These are phyloP conservation scores for Fimicolochytrium jonesii DNA, from an alignment of 192 early-diverging fungal genomes.

Conservation along the genomic window DNA sequence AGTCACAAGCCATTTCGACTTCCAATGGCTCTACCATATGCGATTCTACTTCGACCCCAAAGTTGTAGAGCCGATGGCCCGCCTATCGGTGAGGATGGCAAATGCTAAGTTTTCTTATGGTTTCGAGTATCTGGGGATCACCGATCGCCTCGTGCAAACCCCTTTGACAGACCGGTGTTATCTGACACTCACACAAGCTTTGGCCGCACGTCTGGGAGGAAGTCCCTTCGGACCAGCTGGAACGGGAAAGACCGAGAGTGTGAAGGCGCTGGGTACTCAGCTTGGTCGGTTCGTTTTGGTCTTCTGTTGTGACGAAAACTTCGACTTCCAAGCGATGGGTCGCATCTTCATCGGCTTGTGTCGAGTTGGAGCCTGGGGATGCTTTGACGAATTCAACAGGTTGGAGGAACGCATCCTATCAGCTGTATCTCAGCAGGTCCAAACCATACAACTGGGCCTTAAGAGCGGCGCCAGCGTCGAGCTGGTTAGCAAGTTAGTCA, in stretches of 20 bases:
- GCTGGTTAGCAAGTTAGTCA: slow-evolving; percentile 82
- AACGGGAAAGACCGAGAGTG: slow-evolving; percentile 98
- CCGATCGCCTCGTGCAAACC: slow-evolving; percentile 97
- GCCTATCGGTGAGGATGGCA: slow-evolving; percentile 84
- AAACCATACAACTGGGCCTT: slow-evolving; percentile 96
- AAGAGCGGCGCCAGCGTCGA: slow-evolving; percentile 83
- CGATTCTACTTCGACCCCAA: slow-evolving; percentile 81
- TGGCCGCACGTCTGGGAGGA: slow-evolving; percentile 88
- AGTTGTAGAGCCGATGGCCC: slow-evolving; percentile 61
- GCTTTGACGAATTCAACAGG: slow-evolving; percentile 99
- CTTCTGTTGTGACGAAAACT: slow-evolving; percentile 99
- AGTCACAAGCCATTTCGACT: slow-evolving; percentile 65
- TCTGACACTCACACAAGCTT: slow-evolving; percentile 95
- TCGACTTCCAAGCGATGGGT: slow-evolving; percentile 99
- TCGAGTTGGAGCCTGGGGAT: slow-evolving; percentile 99
- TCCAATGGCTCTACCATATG: slow-evolving; percentile 94
- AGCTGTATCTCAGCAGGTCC: slow-evolving; percentile 99
- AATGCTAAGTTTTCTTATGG: slow-evolving; percentile 94
- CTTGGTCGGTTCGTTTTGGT: slow-evolving; percentile 97
- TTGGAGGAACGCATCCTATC: slow-evolving; percentile 97
- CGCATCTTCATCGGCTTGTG: slow-evolving; percentile 99
- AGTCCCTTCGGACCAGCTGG: slow-evolving; percentile 98
- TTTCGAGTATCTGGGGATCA: slow-evolving; percentile 96
- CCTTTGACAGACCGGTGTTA: slow-evolving; percentile 99
- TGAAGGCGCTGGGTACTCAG: slow-evolving; percentile 93